Percentiles rank a stretch among this genome's conserved stretches.
These are phyloP conservation scores for Clitocybe nebularis DNA, from an alignment of 1,284 basidiomycete genomes.

Conservation along the genomic window DNA sequence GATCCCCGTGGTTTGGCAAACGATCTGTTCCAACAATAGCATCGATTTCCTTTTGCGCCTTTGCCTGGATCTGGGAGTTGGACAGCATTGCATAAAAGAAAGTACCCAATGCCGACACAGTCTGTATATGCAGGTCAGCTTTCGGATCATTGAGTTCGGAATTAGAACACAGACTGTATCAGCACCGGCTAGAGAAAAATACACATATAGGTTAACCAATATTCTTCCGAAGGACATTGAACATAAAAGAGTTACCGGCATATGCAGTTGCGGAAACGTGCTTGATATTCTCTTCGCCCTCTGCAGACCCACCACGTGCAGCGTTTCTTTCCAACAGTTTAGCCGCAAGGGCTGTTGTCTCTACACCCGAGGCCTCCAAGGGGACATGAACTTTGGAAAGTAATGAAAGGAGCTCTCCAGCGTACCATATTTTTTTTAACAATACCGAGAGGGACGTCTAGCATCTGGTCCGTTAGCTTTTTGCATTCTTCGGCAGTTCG, in stretches of 20 bases:
- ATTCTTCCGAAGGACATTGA: too few relatives aligned
- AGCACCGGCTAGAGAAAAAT: background rate
- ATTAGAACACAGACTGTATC: background rate
- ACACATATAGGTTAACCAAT: too few relatives aligned
- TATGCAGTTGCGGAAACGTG: background rate
- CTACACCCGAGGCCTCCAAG: too few relatives aligned
- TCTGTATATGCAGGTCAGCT: slow-evolving; percentile 1
- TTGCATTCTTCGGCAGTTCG: background rate
- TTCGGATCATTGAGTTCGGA: background rate
- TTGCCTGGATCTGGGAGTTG: slow-evolving; percentile 19
- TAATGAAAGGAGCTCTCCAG: background rate
- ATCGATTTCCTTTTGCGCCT: slow-evolving; percentile 24
- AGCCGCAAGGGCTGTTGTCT: too few relatives aligned
- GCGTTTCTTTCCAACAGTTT: too few relatives aligned
- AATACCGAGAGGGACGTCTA: background rate
- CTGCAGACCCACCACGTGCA: too few relatives aligned
- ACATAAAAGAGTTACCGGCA: too few relatives aligned
- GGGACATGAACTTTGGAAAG: too few relatives aligned
- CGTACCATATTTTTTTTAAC: background rate
- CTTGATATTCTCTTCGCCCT: background rate
- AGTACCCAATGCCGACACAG: slow-evolving; percentile 3
- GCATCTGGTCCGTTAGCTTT: background rate
- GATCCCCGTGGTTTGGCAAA: background rate
- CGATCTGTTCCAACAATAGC: background rate
- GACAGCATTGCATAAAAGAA: slow-evolving; percentile 15